Percentiles rank a stretch among this genome's conserved stretches.
phyloP scores from a whole-genome alignment of 257 asterid species.

The Nicotiana benthamiana region DNA sequence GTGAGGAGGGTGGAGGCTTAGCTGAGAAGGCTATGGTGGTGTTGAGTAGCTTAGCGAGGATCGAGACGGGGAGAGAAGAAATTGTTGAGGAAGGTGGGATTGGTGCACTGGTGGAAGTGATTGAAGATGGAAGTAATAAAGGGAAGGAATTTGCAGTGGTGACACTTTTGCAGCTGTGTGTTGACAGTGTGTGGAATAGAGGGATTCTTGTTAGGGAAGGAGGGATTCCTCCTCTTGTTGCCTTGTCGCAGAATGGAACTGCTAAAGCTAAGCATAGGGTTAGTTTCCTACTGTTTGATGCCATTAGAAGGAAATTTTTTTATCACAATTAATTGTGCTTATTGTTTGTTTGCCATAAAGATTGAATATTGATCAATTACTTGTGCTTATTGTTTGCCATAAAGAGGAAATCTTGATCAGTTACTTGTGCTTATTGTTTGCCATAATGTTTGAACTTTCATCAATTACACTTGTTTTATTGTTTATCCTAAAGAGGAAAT shows the following conservation, averaged over 20 bases:
- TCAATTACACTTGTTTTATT: background rate
- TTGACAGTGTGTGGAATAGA: constrained; percentile 63
- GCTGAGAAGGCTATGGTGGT: constrained; percentile 99
- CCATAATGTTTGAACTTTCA: background rate
- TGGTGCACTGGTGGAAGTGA: constrained; percentile 70
- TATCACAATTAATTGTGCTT: background rate
- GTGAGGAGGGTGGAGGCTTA: constrained; percentile 64
- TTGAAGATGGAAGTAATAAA: constrained; percentile 76
- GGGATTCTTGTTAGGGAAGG: constrained; percentile 94
- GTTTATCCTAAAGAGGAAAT: background rate
- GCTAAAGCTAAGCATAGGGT: constrained; percentile 95
- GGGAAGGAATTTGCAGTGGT: constrained; percentile 87
- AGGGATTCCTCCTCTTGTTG: constrained; percentile 91
- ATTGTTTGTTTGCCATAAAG: background rate
- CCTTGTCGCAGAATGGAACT: constrained; percentile 80
- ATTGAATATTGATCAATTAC: background rate
- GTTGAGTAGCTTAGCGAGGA: constrained; percentile 66
- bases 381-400: background rate
- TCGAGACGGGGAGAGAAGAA: constrained; percentile 58
- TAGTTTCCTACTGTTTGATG: constrained; percentile 5
- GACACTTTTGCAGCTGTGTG: constrained; percentile 76
- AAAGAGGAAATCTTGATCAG: background rate
- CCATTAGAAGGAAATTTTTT: background rate
- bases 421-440: background rate
- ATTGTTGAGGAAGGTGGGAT: constrained; percentile 86